phyloP scores from a whole-genome alignment of 495 filamentous ascomycete genomes.

The Talaromyces liani region DNA sequence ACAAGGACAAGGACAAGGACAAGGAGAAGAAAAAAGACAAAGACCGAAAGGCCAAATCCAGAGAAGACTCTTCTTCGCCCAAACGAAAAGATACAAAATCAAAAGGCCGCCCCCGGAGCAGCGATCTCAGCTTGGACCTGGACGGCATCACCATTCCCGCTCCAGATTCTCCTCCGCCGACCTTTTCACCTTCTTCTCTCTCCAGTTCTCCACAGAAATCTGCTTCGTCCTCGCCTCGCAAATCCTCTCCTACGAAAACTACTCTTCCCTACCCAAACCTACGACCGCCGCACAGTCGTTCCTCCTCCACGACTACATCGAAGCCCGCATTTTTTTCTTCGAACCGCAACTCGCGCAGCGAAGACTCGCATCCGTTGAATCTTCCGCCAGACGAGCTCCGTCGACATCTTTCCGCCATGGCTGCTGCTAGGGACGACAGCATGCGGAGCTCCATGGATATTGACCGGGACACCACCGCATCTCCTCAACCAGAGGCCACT shows the following conservation, averaged over 20 bases:
- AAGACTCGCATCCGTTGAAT: constrained; percentile 75
- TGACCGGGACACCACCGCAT: constrained; percentile 56
- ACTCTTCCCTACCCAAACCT: constrained; percentile 14
- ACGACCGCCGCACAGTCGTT: constrained; percentile 21
- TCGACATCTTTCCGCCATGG: constrained; percentile 62
- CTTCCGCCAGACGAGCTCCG: constrained; percentile 78
- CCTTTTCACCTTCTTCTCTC: constrained; percentile 10
- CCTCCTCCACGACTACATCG: constrained; percentile 24
- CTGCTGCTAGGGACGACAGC: constrained; percentile 50
- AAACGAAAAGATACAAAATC: constrained; percentile 15
- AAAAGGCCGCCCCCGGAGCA: constrained; percentile 1
- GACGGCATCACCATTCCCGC: constrained; percentile 14
- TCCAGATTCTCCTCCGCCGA: constrained; percentile 18
- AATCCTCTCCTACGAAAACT: constrained; percentile 22
- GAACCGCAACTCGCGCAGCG: constrained; percentile 48
- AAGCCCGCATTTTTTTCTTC: constrained; percentile 13
- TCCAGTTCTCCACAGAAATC: constrained; percentile 20
- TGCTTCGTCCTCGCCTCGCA: constrained; percentile 19
- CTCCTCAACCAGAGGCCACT: constrained; percentile 20
- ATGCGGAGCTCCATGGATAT: constrained; percentile 67
- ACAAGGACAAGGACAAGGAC: constrained; percentile 22
- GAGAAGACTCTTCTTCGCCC: constrained; percentile 18
- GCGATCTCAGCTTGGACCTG: constrained; percentile 12
- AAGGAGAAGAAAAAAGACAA: constrained; percentile 26
- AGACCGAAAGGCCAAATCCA: constrained; percentile 7